phyloP scores from a whole-genome alignment of 257 asterid genomes.

The Galeopsis tetrahit region DNA sequence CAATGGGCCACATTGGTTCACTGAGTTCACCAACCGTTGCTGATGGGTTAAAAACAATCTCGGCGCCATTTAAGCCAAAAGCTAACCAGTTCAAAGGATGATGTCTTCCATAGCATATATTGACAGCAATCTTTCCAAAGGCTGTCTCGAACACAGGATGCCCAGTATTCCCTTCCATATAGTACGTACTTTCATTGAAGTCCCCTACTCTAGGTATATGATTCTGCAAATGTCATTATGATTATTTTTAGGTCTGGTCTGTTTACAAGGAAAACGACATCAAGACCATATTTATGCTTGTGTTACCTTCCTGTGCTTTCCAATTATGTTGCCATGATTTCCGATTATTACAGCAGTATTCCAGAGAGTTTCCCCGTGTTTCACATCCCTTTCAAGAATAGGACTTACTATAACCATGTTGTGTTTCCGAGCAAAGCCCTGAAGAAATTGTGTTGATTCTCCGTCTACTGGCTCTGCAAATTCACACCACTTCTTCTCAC shows the following conservation, averaged over 20 bases:
- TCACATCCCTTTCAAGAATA: slow-evolving; percentile 92
- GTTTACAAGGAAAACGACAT: background rate
- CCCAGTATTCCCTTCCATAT: slow-evolving; percentile 97
- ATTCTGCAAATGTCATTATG: slow-evolving; percentile 58
- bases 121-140: slow-evolving; percentile 86
- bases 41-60: slow-evolving; percentile 92
- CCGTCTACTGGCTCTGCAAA: slow-evolving; percentile 94
- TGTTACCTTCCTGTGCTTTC: slow-evolving; percentile 92
- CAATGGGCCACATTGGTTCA: slow-evolving; percentile 99
- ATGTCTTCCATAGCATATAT: slow-evolving; percentile 97
- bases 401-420: slow-evolving; percentile 93
- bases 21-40: slow-evolving; percentile 99
- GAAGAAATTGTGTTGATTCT: slow-evolving; percentile 91
- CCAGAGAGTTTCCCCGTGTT: slow-evolving; percentile 93
- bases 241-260: slow-evolving; percentile 14
- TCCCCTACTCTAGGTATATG: slow-evolving; percentile 99
- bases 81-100: slow-evolving; percentile 98
- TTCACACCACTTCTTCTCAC: slow-evolving; percentile 97
- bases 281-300: slow-evolving; percentile 2
- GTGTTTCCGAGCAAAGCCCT: slow-evolving; percentile 70
- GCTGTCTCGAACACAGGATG: slow-evolving; percentile 97
- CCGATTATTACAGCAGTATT: slow-evolving; percentile 93
- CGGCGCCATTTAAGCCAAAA: slow-evolving; percentile 93
- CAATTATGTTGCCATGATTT: slow-evolving; percentile 88
- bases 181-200: slow-evolving; percentile 92